Base-by-base conservation (phyloP, 176 grass and related monocot genomes). In the Zoysia japonica region DNA sequence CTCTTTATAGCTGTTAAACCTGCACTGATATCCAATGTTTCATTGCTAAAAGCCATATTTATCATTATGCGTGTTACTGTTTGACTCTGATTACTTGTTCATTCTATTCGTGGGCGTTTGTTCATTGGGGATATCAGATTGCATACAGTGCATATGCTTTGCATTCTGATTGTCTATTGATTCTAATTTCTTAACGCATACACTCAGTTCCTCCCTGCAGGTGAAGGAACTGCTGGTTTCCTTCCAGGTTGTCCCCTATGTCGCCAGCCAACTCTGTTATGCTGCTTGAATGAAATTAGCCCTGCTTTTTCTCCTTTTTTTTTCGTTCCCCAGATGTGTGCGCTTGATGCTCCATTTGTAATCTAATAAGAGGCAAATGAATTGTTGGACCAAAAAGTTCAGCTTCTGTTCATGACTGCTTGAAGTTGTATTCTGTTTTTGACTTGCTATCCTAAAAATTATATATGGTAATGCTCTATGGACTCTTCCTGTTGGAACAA, bases 241-340 rank as follows among this genome's bases (percentile, higher is more conserved):
- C 75, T 20, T 11, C 13, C 15, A 50, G 60, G 51, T 67, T 15
- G 43, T 9, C 57, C 5, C 2, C n/a, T n/a, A 43, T 52, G 55
- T 69, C 61, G 70, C 19, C 0, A 5, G 71, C 36, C 65, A 39
- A 7, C 53, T 80, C 38, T 35, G 43, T 17, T 7, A 47, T 54
- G 47, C 46, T 55, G n/a, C 70, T 68, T 17, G 47, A 76, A 81
- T 76, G 78, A 76, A 70, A 17, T 5, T 68, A 64, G n/a, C 4
- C 13, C 20, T 3, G n/a, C 3, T 1, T 40, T 3, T 54, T 62
- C 71, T 86, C 52, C 11, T 73, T 53, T 2, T 47, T 76, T 38
- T 28, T 28, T 28, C 28, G 28, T 28, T 28, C 28, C 28, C 28
- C 10, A 45, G 54, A 68, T 54, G 47, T 2, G 65, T 11, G 47